Evolutionary conservation across 148 eudicot species (phyloP), one percentile per base, ranked within the genome.

Genomic region (Cornus kousa): DNA sequence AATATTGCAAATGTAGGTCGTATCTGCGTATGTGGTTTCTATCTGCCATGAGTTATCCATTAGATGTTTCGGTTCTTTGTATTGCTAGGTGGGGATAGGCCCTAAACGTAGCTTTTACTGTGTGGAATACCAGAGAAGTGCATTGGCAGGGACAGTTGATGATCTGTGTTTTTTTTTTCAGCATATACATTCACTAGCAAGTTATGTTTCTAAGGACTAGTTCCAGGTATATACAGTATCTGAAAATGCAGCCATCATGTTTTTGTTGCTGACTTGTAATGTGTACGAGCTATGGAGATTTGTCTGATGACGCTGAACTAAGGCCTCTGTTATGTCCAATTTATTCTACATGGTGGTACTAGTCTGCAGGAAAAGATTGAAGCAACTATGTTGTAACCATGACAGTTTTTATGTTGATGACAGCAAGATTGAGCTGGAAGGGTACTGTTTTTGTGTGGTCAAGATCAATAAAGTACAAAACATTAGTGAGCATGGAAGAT

Each of bases 161-260:
- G 31, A 60, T 59, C 50, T 35, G 28, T 28, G 28, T 62, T 43
- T 75, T 75, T 75, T 75, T 33, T 50, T 65, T 75, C 70, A 64
- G 78, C 35, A 22, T 64, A 65, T n/a, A 22, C 14, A 64, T 37
- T 12, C 35, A 23, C 70, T 14, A 14, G 40, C 23, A 65, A 75
- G 53, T 62, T 22, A 23, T 22, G 20, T 13, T 2, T 10, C 74
- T 17, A 11, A 46, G 60, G 74, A 48, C 24, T 46, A 11, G 60
- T 72, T 71, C 11, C 16, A n/a, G 5, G 16, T n/a, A 71, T 71
- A 33, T 17, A 14, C 48, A 7, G 8, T 71, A 23, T 16, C 7
- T 53, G 19, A 62, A 17, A 62, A 5, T 8, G 22, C 31, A 24
- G 28, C 7, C 32, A 22, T 9, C 57, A n/a, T 0, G 1, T 10